These are phyloP conservation scores for Penicillium samsonianum DNA, from an alignment of 495 filamentous ascomycete genomes.

Conservation along the genomic window DNA sequence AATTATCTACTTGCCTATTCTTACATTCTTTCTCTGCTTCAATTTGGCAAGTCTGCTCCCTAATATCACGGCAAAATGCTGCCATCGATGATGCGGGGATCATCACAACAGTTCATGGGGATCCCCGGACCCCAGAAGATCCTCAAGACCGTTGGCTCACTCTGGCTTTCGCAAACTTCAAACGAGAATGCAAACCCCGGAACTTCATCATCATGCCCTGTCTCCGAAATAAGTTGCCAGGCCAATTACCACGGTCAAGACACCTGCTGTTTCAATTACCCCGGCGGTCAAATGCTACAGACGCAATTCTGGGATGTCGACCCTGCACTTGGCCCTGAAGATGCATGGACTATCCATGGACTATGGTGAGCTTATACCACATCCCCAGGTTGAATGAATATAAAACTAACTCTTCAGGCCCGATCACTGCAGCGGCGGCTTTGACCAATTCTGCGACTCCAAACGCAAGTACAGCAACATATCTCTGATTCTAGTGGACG, in stretches of 20 bases:
- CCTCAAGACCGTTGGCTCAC: conserved; percentile 40
- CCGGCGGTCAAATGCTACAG: conserved; percentile 74
- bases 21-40: not conserved
- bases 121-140: conserved; percentile 46
- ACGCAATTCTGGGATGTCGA: conserved; percentile 88
- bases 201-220: conserved; percentile 41
- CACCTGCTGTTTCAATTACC: conserved; percentile 81
- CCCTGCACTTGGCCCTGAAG: conserved; percentile 66
- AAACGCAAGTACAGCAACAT: conserved; percentile 71
- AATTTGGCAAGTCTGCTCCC: not conserved
- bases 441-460: conserved; percentile 70
- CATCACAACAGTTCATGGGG: conserved; percentile 27
- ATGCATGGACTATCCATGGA: conserved; percentile 89
- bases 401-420: conserved; percentile 50
- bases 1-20: not conserved
- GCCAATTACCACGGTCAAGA: conserved; percentile 56
- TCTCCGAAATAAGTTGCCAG: conserved; percentile 59
- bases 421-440: conserved; percentile 84
- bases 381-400: not conserved
- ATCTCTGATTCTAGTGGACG: conserved; percentile 60
- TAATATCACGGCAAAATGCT: not conserved
- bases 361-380: conserved; percentile 56
- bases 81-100: conserved; percentile 22
- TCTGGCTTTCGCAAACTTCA: conserved; percentile 33
- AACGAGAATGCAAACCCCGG: conserved; percentile 15